Percentiles rank a stretch among this genome's conserved stretches.
Evolutionary conservation across 2,329 filamentous ascomycete genomes (phyloP).

Genomic region (Fusarium humuli): DNA sequence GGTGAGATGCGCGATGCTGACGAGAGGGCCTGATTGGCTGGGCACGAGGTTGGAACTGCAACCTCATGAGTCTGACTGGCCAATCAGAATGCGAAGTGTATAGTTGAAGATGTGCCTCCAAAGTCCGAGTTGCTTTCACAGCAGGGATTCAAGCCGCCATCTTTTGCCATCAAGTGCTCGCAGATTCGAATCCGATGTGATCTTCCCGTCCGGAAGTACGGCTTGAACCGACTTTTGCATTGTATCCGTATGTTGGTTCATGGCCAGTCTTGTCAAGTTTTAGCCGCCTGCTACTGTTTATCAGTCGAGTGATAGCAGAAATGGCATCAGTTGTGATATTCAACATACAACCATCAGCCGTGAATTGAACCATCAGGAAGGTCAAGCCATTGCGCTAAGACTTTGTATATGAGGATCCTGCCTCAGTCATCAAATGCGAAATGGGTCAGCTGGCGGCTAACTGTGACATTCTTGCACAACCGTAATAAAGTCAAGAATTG

Average conservation of each 20-base stretch:
- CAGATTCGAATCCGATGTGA: conserved; percentile 28
- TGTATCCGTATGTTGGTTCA: not conserved
- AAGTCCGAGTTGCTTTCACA: conserved; percentile 20
- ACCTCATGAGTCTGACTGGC: conserved; percentile 24
- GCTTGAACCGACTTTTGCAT: conserved; percentile 3
- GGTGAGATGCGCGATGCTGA: conserved; percentile 33
- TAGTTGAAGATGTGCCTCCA: conserved; percentile 34
- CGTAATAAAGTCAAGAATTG: not conserved
- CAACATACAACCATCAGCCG: conserved; percentile 2
- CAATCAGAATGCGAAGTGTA: conserved; percentile 40
- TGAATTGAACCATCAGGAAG: conserved; percentile 6
- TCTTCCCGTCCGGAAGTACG: conserved; percentile 8
- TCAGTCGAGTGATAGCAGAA: conserved; percentile 32
- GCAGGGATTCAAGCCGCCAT: conserved; percentile 26
- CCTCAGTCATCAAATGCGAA: not conserved
- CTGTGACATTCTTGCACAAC: not conserved
- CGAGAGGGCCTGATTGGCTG: conserved; percentile 46
- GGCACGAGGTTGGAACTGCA: conserved; percentile 28
- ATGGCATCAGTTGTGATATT: conserved; percentile 31
- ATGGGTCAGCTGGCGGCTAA: conserved; percentile 1
- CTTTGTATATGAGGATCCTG: not conserved
- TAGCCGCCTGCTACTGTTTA: conserved; percentile 33
- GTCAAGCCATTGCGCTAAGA: not conserved
- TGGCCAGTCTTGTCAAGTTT: conserved; percentile 23
- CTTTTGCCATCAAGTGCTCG: conserved; percentile 26